Base-by-base conservation (phyloP, 108 stramenopile species). In the Cyclostephanos tholiformis region DNA sequence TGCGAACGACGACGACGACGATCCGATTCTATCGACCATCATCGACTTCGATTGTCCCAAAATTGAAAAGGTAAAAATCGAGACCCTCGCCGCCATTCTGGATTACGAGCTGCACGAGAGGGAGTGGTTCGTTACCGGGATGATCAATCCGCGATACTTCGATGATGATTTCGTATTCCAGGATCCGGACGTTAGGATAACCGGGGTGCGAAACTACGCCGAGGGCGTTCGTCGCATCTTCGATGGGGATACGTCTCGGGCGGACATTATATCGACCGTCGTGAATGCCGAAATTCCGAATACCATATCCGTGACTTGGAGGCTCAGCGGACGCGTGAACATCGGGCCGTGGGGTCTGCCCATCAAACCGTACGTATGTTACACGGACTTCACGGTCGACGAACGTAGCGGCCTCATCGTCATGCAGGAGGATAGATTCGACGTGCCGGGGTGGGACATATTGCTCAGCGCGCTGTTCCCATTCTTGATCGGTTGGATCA, bases 91-190 rank as follows among this genome's bases (percentile, higher is more conserved):
- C 0, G 56, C 50, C 2, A 65, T 61, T 19, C 67, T 94, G 17
- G 93, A 94, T 65, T 58, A 35, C 8, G 91, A 90, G 52, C 75
- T 92, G 25, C 73, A 73, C 59, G 85, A 90, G 27, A 87, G 77
- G 41, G 94, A 95, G 64, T 95, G 94, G 94, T 95, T 95, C 72
- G 94, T 95, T 25, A 91, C 94, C 1, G 94, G 94, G 25, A 79
- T 82, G 20, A 90, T 92, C 6, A 91, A 89, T 75, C 91, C 91
- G 20, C 66, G 63, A 1, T 89, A 87, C 62, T 95, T 95, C 71
- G 67, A 82, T 6, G 92, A 91, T 17, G 48, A 48, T 12, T 95
- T 95, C 82, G 65, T 79, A 52, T 95, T 95, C 79, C 83, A 90
- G 69, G 95, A 95, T 82, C 95, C 95, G 1, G 91, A 95, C 68